Evolutionary conservation across 306 rosid species (phyloP), one percentile per base, ranked within the genome.

Genomic region (Arachis stenosperma): DNA sequence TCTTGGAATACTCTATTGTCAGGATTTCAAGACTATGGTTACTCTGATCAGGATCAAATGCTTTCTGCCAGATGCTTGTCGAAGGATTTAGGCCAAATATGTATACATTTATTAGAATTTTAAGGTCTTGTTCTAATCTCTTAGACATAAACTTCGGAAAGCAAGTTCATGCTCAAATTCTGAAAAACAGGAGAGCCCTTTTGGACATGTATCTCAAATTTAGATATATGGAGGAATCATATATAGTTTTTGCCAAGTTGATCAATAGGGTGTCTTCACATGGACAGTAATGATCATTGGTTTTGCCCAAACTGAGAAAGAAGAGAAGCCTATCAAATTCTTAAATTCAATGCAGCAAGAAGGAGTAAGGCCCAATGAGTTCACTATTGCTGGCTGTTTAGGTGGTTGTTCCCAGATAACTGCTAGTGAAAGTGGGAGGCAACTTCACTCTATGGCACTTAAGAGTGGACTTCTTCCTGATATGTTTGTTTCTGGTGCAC

Each of bases 1-100:
- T 80, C 84, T 4, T 80, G 84, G 84, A 80, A 80, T 75, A 62
- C 50, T 37, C 47, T 80, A 39, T 80, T 80, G 75, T 80, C 84
- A 14, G 84, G 84, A 68, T 80, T 58, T 66, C 84, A 80, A 55
- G 84, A 76, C 59, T 63, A 62, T 39, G 47, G 64, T 62, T 62
- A 3, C 58, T 69, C 58, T 22, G 22, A 69, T 66, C 47, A 3
- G 84, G 84, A 33, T 77, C 80, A 42, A 80, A 39, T 47, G 70
- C 65, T 67, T 80, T 68, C 79, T 63, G 57, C 64, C 77, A 69
- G 54, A 69, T 80, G 80, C 73, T 80, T 56, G 67, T 29, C 2
- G 74, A 63, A 75, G 84, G 69, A 69, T 80, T 80, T 53, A 80
- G 40, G 61, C 84, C 84, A 6, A 80, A 80, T 46, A 74, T 74